These are phyloP conservation scores for Phytophthora meadii DNA, from an alignment of 352 stramenopile genomes.

Conservation along the genomic window DNA sequence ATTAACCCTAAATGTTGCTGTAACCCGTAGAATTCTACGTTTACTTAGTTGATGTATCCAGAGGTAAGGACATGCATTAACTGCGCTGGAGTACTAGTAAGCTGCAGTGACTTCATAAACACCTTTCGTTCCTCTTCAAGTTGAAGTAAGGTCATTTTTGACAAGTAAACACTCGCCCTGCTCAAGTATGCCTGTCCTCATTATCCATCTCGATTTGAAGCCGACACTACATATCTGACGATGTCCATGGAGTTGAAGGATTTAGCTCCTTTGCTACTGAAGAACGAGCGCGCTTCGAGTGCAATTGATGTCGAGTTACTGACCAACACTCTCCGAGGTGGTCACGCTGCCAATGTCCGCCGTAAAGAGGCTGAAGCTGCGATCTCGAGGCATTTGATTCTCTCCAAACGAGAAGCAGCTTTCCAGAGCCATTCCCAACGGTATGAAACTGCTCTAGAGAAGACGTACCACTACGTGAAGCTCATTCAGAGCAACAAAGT, in stretches of 20 bases:
- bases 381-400: constrained; percentile 14
- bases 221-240: neutral
- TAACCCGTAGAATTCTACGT: too few relatives aligned
- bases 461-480: constrained; percentile 24
- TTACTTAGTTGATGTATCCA: too few relatives aligned
- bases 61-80: too few relatives aligned
- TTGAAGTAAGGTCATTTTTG: constrained; percentile 23
- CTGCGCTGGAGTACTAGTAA: too few relatives aligned
- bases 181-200: constrained; percentile 11
- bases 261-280: constrained; percentile 18
- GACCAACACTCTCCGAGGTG: constrained; percentile 21
- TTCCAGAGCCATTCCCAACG: constrained; percentile 22
- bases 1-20: too few relatives aligned
- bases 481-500: constrained; percentile 23
- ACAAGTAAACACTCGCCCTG: constrained; percentile 23
- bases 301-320: constrained; percentile 16
- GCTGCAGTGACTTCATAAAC: too few relatives aligned
- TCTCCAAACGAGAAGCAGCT: constrained; percentile 12
- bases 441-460: constrained; percentile 7
- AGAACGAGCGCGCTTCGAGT: constrained; percentile 10
- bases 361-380: constrained; percentile 20
- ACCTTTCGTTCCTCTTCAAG: too few relatives aligned
- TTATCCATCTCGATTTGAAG: constrained; percentile 12
- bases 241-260: constrained; percentile 20
- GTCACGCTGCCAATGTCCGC: constrained; percentile 15